Evolutionary conservation across 2,329 filamentous ascomycete species (phyloP).

Genomic region (Diaporthe velutina): DNA sequence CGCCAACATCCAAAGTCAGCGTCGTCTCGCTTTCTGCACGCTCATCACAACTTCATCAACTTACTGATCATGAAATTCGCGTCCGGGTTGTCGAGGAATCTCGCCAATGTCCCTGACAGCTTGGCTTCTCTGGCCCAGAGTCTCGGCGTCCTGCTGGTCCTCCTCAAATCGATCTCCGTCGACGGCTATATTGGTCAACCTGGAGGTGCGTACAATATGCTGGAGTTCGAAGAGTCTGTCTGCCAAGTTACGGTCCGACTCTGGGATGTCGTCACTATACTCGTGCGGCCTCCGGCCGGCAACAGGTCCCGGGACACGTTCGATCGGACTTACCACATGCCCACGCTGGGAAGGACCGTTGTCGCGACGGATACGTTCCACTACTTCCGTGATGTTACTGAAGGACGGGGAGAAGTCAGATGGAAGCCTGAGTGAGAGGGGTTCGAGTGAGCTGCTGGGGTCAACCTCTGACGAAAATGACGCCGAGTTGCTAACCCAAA

Average conservation of each 20-base stretch:
- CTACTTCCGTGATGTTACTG: not conserved
- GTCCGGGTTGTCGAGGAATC: too few relatives aligned
- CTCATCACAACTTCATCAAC: not conserved
- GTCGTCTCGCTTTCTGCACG: rapidly evolving
- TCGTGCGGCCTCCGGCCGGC: not conserved
- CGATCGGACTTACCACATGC: not conserved
- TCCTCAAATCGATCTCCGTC: not conserved
- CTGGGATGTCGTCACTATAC: not conserved
- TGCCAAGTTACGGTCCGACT: too few relatives aligned
- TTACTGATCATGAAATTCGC: not conserved
- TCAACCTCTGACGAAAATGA: not conserved
- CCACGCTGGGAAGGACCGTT: not conserved
- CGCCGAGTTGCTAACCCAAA: not conserved
- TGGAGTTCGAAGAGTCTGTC: not conserved
- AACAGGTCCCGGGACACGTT: not conserved
- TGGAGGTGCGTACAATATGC: not conserved
- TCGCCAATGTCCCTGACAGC: not conserved
- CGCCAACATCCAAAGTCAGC: too few relatives aligned
- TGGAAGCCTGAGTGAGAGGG: not conserved
- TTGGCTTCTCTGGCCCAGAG: not conserved
- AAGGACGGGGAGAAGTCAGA: not conserved
- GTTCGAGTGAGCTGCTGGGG: not conserved
- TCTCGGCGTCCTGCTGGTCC: not conserved
- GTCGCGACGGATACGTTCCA: not conserved
- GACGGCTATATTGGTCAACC: not conserved